Percentiles rank a stretch among this genome's conserved stretches.
These are phyloP conservation scores for Porogramme epimiltina DNA, from an alignment of 1,284 basidiomycete species.

Conservation along the genomic window DNA sequence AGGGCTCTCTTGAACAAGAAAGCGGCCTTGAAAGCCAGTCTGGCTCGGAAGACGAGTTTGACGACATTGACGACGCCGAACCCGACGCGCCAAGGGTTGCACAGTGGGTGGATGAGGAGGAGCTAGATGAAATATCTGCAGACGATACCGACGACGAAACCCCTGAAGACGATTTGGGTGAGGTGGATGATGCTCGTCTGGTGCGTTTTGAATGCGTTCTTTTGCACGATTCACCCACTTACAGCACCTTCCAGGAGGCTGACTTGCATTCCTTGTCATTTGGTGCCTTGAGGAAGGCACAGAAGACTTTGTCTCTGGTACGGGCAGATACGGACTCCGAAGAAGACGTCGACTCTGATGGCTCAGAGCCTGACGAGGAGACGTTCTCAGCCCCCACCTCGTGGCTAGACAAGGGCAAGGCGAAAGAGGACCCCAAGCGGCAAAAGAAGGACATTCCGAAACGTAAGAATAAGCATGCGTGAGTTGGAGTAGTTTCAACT, in stretches of 20 bases:
- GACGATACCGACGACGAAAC: slow-evolving; percentile 14
- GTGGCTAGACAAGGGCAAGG: slow-evolving; percentile 29
- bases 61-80: slow-evolving; percentile 23
- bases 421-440: slow-evolving; percentile 34
- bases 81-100: slow-evolving; percentile 32
- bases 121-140: slow-evolving; percentile 28
- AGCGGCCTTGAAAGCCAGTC: background rate
- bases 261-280: slow-evolving; percentile 63
- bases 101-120: slow-evolving; percentile 39
- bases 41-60: slow-evolving; percentile 6
- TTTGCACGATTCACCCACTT: background rate
- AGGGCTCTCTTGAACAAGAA: too few species aligned
- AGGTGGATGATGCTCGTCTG: slow-evolving; percentile 16
- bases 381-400: background rate
- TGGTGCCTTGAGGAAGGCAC: slow-evolving; percentile 69
- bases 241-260: slow-evolving; percentile 26
- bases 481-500: slow-evolving; percentile 36
- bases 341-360: slow-evolving; percentile 30
- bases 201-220: slow-evolving; percentile 17
- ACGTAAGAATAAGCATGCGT: slow-evolving; percentile 89
- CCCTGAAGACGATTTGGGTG: slow-evolving; percentile 26
- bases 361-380: slow-evolving; percentile 23
- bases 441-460: slow-evolving; percentile 53
- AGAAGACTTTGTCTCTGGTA: slow-evolving; percentile 49
- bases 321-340: slow-evolving; percentile 31